phyloP scores from a whole-genome alignment of 2,329 filamentous ascomycete genomes.

The Truncatella angustata region DNA sequence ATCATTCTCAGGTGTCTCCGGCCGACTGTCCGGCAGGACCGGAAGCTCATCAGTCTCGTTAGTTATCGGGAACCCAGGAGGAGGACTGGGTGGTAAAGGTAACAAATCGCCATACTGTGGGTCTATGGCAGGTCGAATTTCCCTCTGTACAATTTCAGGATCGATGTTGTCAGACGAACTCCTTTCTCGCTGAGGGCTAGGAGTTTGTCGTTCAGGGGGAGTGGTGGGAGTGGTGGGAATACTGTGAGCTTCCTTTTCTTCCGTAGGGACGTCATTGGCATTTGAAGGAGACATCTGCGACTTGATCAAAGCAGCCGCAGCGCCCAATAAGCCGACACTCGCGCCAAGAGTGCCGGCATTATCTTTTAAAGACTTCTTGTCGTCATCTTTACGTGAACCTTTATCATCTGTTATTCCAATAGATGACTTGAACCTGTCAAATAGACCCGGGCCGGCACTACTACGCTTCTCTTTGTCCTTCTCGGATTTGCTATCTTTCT shows the following conservation, averaged over 20 bases:
- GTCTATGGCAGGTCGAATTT: slow-evolving; percentile 64
- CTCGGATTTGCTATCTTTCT: slow-evolving; percentile 23
- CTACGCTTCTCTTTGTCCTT: slow-evolving; percentile 35
- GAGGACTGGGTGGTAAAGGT: slow-evolving; percentile 60
- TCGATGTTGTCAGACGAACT: slow-evolving; percentile 42
- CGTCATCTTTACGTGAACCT: slow-evolving; percentile 27
- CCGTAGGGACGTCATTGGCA: slow-evolving; percentile 43
- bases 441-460: slow-evolving; percentile 44
- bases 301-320: slow-evolving; percentile 40
- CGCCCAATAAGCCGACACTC: slow-evolving; percentile 63
- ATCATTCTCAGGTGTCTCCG: slow-evolving; percentile 50
- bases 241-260: slow-evolving; percentile 35
- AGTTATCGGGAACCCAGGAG: slow-evolving; percentile 44
- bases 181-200: slow-evolving; percentile 3
- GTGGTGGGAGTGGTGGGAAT: slow-evolving; percentile 18
- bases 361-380: slow-evolving; percentile 67
- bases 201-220: slow-evolving; percentile 18
- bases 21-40: slow-evolving; percentile 58
- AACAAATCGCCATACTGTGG: slow-evolving; percentile 65
- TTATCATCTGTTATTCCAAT: slow-evolving; percentile 32
- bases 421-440: slow-evolving; percentile 45
- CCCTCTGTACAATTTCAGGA: slow-evolving; percentile 56
- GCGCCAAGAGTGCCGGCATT: slow-evolving; percentile 68
- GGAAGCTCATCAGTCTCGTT: slow-evolving; percentile 41
- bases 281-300: slow-evolving; percentile 40